A percentile compares a stretch with the other conserved stretches of the same genome.
phyloP scores from a whole-genome alignment of 1,284 basidiomycete species.

The Apiotrichum sp. region DNA sequence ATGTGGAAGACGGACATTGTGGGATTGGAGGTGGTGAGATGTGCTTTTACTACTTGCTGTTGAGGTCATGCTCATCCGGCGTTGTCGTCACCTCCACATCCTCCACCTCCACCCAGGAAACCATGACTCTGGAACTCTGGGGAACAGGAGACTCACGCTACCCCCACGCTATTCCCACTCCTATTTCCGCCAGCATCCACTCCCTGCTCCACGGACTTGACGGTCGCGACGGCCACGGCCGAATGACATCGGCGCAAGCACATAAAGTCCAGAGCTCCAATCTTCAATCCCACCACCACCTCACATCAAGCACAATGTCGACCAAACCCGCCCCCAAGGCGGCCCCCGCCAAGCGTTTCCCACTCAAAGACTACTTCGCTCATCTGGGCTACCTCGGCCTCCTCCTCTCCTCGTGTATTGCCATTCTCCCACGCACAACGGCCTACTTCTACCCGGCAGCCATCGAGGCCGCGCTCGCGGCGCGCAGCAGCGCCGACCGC shows the following conservation, averaged over 20 bases:
- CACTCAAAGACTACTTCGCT: constrained; percentile 58
- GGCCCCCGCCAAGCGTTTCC: constrained; percentile 15
- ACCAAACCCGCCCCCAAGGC: not conserved
- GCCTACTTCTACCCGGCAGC: constrained; percentile 43
- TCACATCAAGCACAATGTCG: not conserved
- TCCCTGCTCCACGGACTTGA: no score
- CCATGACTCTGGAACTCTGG: no score
- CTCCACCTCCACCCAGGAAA: no score
- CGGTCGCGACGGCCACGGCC: no score
- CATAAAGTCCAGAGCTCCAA: no score
- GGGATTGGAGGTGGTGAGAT: not conserved
- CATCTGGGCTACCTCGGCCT: constrained; percentile 64
- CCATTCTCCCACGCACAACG: constrained; percentile 61
- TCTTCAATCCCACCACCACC: not conserved
- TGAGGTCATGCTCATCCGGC: not conserved
- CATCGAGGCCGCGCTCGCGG: constrained; percentile 16
- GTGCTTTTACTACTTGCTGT: not conserved
- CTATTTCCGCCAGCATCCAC: no score
- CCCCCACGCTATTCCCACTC: no score
- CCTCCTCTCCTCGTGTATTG: constrained; percentile 59
- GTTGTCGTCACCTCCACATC: no score
- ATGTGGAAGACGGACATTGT: constrained; percentile 15
- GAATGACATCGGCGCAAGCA: no score
- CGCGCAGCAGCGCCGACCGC: constrained; percentile 48
- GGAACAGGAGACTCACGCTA: no score